Conservation (phyloP, 495 filamentous ascomycete species). For the Trichoderma reesei region DNA sequence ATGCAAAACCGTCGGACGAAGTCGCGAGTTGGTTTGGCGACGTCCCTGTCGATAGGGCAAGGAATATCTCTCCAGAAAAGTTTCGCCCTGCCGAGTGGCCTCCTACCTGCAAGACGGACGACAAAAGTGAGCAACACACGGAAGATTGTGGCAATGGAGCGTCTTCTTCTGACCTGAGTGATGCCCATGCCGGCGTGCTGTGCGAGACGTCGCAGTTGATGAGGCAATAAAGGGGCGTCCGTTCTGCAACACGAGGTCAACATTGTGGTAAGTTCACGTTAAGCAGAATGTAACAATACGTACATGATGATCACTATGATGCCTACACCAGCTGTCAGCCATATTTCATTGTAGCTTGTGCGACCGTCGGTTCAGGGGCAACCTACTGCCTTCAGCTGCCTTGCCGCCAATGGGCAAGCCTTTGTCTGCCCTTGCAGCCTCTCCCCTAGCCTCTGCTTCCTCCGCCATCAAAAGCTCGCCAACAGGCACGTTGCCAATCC, state of each 20-base stretch:
- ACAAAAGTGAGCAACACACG: too few relatives aligned
- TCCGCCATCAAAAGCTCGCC: background rate
- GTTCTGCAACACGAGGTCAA: conserved; percentile 12
- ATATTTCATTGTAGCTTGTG: background rate
- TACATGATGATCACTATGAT: background rate
- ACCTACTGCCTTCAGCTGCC: conserved; percentile 22
- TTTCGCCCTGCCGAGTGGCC: conserved; percentile 18
- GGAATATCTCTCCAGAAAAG: conserved; percentile 19
- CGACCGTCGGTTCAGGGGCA: conserved; percentile 16
- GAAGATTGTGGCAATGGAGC: too few relatives aligned
- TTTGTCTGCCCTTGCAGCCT: background rate
- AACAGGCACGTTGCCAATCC: background rate
- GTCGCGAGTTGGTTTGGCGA: conserved; percentile 14
- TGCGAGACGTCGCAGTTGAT: conserved; percentile 21
- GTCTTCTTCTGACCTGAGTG: conserved; percentile 14
- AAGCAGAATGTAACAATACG: background rate
- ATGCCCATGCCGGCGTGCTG: conserved; percentile 17
- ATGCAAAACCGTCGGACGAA: background rate
- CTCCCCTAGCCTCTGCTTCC: background rate
- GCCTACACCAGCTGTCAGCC: background rate
- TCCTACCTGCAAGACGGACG: too few relatives aligned
- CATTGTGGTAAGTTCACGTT: background rate
- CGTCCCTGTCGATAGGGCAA: conserved; percentile 20
- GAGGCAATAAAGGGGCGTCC: conserved; percentile 20
- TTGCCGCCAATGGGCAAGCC: conserved; percentile 13